A percentile compares a stretch with the other conserved stretches of the same genome.
These are phyloP conservation scores for Schizochytrium sp. DNA, from an alignment of 108 stramenopile species.

Conservation along the genomic window DNA sequence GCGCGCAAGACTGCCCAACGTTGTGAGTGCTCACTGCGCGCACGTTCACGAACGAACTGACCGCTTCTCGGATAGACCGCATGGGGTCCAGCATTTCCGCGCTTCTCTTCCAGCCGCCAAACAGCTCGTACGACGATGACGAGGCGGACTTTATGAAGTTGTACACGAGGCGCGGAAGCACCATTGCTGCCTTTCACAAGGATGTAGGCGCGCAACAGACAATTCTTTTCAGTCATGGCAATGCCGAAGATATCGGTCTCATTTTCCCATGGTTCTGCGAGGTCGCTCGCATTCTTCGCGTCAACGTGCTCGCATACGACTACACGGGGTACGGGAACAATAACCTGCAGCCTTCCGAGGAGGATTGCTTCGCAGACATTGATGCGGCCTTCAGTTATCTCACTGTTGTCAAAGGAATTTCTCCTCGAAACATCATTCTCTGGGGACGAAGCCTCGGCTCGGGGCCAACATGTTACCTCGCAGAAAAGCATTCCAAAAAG, in stretches of 20 bases:
- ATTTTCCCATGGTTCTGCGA: constrained; percentile 88
- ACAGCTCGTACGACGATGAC: neutral
- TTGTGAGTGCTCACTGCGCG: too few relatives aligned
- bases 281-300: constrained; percentile 66
- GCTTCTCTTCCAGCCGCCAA: constrained; percentile 12
- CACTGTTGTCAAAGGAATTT: constrained; percentile 54
- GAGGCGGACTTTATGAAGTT: constrained; percentile 70
- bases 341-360: neutral
- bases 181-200: constrained; percentile 76
- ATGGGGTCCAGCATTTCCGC: neutral
- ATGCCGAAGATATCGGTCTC: constrained; percentile 84
- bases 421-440: constrained; percentile 76
- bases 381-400: constrained; percentile 84
- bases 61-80: too few relatives aligned
- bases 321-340: constrained; percentile 82
- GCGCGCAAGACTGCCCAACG: too few relatives aligned
- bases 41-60: too few relatives aligned
- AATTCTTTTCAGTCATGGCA: constrained; percentile 81
- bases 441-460: constrained; percentile 73
- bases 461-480: constrained; percentile 87
- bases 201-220: constrained; percentile 70
- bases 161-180: constrained; percentile 53
- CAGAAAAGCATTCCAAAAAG: constrained; percentile 61
- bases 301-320: constrained; percentile 94
- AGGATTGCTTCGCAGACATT: constrained; percentile 73